Percentiles rank a stretch among this genome's conserved stretches.
Evolutionary conservation across 768 basidiomycete genomes (phyloP).

Genomic region (Trametes cingulata): DNA sequence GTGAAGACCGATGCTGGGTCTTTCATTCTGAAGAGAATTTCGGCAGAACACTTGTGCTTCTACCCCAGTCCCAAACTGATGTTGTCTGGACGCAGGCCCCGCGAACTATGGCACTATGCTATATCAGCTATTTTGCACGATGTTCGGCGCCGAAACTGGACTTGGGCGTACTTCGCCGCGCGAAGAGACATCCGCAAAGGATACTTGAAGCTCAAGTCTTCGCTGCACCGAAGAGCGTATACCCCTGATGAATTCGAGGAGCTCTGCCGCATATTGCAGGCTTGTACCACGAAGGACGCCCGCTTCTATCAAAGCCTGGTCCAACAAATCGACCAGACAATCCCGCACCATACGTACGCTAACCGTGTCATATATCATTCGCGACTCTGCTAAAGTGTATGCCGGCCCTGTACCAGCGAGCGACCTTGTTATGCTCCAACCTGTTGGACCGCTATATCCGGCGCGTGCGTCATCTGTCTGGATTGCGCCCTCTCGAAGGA

Average conservation of each 20-base stretch:
- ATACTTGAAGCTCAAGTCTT: not conserved
- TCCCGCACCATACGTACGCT: too few species aligned
- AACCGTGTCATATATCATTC: too few species aligned
- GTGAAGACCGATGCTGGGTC: not conserved
- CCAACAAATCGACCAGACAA: not conserved
- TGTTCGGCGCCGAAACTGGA: conserved; percentile 17
- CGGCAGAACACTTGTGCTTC: conserved; percentile 12
- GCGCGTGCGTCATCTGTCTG: not conserved
- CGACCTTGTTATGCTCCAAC: too few species aligned
- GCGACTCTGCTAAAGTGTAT: too few species aligned
- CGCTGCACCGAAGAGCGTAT: not conserved
- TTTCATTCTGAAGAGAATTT: conserved; percentile 17
- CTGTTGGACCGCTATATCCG: not conserved
- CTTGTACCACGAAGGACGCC: not conserved
- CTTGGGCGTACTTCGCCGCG: conserved; percentile 22
- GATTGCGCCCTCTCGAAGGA: not conserved
- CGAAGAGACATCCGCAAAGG: conserved; percentile 10
- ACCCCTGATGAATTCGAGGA: too few species aligned
- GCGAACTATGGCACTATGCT: conserved; percentile 19
- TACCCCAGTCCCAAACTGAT: conserved; percentile 6
- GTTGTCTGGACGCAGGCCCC: not conserved
- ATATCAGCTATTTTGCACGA: conserved; percentile 8
- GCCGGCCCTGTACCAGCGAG: too few species aligned
- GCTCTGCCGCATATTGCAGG: too few species aligned
- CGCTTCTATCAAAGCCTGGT: not conserved